Evolutionary conservation across 192 early-diverging fungal species (phyloP), one percentile per base, ranked within the genome.

Genomic region (Podila epicladia): DNA sequence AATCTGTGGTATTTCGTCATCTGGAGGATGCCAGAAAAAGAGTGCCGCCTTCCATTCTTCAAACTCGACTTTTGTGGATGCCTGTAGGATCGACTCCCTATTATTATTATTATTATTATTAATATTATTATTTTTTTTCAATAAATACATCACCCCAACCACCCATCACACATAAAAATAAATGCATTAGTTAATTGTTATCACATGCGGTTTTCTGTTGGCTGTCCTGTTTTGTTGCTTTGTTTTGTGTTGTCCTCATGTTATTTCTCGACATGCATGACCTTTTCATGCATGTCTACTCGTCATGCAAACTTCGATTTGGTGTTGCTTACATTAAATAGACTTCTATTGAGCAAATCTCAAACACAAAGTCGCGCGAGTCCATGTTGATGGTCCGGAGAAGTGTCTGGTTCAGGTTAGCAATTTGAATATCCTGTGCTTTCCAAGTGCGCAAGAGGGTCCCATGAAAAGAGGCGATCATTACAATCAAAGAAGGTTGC

Each of bases 31-130:
- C 76, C 76, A 79, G 58, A 72, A 63, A 50, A 79, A 79, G 19
- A 79, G 35, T 4, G 76, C 76, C 17, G 76, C 69, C 24, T 79
- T 79, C 76, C 76, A 79, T 48, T 79, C 76, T 38, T 79, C 76
- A n/a, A 72, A 79, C 13, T 79, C 76, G 2, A 64, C 61, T 22
- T 79, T 71, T 53, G 76, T 79, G 13, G 76, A 58, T 41, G 76
- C 76, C 31, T 79, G 76, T 31, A 79, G 38, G 57, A 79, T 68
- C 31, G 76, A 72, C 58, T 79, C 76, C 70, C 76, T 79, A 72
- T 17, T 12, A 1, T 61, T n/a, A n/a, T n/a, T n/a, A n/a, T n/a
- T n/a, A n/a, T n/a, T n/a, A n/a, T n/a, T n/a, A n/a, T n/a, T n/a
- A n/a, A n/a, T n/a, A n/a, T 28, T 28, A 20, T 1, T 29, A 29